Base-by-base conservation (phyloP, 2,329 filamentous ascomycete genomes). In the Alternaria alternata region DNA sequence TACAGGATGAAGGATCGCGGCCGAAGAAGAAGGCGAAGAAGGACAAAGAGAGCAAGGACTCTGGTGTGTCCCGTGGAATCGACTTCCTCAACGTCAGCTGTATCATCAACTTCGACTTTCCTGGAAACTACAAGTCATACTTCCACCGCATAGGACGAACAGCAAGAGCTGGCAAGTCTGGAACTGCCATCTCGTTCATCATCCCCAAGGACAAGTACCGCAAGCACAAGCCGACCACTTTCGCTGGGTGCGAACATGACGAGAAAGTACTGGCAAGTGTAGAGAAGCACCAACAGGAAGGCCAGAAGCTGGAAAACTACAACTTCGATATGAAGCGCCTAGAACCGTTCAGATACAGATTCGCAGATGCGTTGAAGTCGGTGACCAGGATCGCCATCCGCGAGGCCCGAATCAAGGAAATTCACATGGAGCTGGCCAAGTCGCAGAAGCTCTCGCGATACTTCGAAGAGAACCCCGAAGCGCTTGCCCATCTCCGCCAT, bases 141-240 rank as follows among this genome's bases (percentile, higher is more conserved):
- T 96, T 92, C n/a, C 95, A 99, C 80, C 90, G 95, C 54, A 96
- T 99, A 71, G 95, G 95, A 32, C 89, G 95, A 32, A 99, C 95
- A 6, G 95, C 93, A 1, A 88, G 95, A 62, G 95, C 94, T 2
- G 94, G 94, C 11, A 92, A 96, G 75, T 89, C 91, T 1, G 95
- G 95, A 61, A 98, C 97, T 86, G 93, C 95, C 0, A 85, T 99
- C n/a, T 97, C 93, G 9, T 97, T 99, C 78, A 91, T 96, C 52
- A 86, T 99, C 3, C 94, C 95, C 8, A 85, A 88, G 51, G 89
- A 92, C 0, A 86, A 90, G 46, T 97, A 91, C 79, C 88, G 91
- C 68, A 97, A 97, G 79, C 94, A 98, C 81, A 92, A 93, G 73
- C 90, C 94, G 1, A 98, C 94, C 0, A 89, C 87, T 49, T 88